Percentiles rank a stretch among this genome's conserved stretches.
Evolutionary conservation across 139 green algal genomes (phyloP).

Genomic region (Chlorella ohadii): DNA sequence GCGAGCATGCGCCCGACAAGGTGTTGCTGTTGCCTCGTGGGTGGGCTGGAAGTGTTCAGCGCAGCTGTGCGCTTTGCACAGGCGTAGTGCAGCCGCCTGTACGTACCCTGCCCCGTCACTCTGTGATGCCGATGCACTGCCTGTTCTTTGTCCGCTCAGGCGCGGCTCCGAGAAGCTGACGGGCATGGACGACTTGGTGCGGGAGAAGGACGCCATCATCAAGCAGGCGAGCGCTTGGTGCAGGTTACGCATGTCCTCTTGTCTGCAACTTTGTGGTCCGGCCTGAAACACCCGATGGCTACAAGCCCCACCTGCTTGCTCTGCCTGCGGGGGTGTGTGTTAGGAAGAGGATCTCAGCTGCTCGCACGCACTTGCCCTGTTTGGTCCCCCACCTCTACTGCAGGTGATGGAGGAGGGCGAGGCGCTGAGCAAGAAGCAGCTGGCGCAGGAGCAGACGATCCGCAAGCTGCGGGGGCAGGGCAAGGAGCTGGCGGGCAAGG

Average conservation of each 20-base stretch:
- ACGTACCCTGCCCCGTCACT: too few relatives aligned
- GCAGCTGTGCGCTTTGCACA: not conserved
- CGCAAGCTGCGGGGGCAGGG: conserved; percentile 74
- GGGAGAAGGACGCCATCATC: conserved; percentile 95
- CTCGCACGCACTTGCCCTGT: not conserved
- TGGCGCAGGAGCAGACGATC: conserved; percentile 78
- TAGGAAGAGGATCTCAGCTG: too few relatives aligned
- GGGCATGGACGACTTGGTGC: conserved; percentile 74
- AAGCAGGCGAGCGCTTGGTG: conserved; percentile 81
- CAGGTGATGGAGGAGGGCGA: conserved; percentile 86
- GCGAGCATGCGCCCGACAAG: too few relatives aligned
- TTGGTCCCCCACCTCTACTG: not conserved
- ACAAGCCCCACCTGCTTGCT: too few relatives aligned
- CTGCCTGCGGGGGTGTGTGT: too few relatives aligned
- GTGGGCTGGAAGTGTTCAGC: too few relatives aligned
- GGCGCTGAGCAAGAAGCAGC: conserved; percentile 79
- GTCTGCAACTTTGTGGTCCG: too few relatives aligned
- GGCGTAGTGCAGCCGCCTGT: not conserved
- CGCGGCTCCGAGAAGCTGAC: conserved; percentile 74
- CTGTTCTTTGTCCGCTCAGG: not conserved
- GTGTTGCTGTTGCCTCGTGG: too few relatives aligned
- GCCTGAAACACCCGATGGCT: too few relatives aligned
- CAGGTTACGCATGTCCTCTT: not conserved
- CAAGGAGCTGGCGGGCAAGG: conserved; percentile 61
- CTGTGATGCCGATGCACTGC: too few relatives aligned